Base-by-base conservation (phyloP, 805 yeast species). In the Yarrowia osloensis region DNA sequence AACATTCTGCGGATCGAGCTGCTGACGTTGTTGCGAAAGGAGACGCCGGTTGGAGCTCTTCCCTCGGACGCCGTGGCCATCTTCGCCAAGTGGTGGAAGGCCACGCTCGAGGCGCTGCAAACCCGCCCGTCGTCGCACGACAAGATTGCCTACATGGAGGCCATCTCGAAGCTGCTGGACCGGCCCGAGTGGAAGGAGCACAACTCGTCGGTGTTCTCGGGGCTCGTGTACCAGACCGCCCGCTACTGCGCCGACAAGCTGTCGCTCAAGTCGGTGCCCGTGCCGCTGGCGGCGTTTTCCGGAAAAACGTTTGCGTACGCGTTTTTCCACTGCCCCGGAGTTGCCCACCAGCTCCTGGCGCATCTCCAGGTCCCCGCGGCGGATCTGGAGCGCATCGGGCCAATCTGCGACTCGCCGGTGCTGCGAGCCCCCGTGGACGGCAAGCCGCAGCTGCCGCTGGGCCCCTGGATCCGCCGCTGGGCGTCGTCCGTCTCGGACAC, bases 271-370 rank as follows among this genome's bases (percentile, higher is more conserved):
- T 79, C 79, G 26, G 77, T 86, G 12, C 81, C 90, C 0, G 75
- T 86, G n/a, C 80, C 88, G 6, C 75, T 84, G 22, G 80, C 85
- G 24, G 91, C 91, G 3, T 88, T 88, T 70, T 78, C 86, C 13
- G 94, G 94, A 6, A 88, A 89, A 72, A 82, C 86, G 3, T 82
- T 89, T 74, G 92, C 92, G 0, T 85, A 86, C 72, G 78, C 86
- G 3, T 89, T 82, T 70, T 83, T 84, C 73, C 77, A 81, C 69
- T 76, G 87, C 3, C 86, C 87, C 0, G 80, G 82, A 29, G 82
- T 88, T 4, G 84, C 88, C 19, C 80, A 80, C 62, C 87, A 73
- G 12, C 69, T 79, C 15, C 70, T 79, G 21, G 70, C 71, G n/a
- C 65, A 71, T 15, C 67, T 79, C 35, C 69, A 71, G n/a, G 73